Evolutionary conservation across 2,329 filamentous ascomycete species (phyloP).

Genomic region (Aschersonia sp.): DNA sequence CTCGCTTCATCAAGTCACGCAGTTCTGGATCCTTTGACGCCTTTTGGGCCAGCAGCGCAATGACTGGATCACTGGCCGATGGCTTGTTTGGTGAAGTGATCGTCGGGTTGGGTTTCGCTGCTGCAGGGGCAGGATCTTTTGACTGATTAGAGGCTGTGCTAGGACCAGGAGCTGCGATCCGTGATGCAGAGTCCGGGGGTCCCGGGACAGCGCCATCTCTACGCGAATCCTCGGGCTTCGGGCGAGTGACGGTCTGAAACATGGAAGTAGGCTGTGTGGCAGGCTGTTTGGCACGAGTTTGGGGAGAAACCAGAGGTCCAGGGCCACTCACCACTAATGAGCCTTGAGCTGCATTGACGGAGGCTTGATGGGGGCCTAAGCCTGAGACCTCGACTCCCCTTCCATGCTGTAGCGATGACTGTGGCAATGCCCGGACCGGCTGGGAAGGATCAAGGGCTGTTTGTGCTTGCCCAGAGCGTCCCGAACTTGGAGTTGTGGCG

Average conservation of each 20-base stretch:
- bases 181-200: constrained; percentile 5
- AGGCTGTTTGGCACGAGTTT: no score
- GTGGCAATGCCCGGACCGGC: no score
- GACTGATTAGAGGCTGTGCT: constrained; percentile 3
- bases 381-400: no score
- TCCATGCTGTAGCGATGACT: no score
- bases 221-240: constrained; percentile 1
- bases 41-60: constrained; percentile 62
- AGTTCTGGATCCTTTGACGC: constrained; percentile 60
- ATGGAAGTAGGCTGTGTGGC: background rate
- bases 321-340: no score
- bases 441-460: no score
- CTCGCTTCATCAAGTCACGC: constrained; percentile 70
- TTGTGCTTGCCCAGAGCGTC: no score
- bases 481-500: no score
- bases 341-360: no score
- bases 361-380: no score
- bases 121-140: constrained; percentile 3
- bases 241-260: constrained; percentile 1
- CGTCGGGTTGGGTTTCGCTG: constrained; percentile 9
- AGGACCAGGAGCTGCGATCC: background rate
- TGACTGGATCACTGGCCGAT: constrained; percentile 54
- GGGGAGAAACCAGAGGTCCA: no score
- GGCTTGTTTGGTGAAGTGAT: constrained; percentile 9
- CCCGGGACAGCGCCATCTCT: constrained; percentile 8